These are phyloP conservation scores for Arabis alpina DNA, from an alignment of 345 rosid species.

Conservation along the genomic window DNA sequence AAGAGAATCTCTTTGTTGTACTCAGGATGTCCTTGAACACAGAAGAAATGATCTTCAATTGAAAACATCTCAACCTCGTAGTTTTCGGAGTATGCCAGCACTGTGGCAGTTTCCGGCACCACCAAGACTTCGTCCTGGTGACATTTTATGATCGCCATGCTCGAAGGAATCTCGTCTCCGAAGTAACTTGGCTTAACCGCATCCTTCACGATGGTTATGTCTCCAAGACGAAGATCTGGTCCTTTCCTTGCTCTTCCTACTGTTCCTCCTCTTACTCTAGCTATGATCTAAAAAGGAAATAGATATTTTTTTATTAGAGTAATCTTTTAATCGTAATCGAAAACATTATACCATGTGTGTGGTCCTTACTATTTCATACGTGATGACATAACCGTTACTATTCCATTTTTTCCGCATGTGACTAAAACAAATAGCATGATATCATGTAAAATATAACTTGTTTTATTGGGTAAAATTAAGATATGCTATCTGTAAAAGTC, in stretches of 20 bases:
- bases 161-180: constrained; percentile 51
- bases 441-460: too few relatives aligned
- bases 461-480: too few relatives aligned
- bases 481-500: too few relatives aligned
- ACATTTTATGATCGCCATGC: constrained; percentile 65
- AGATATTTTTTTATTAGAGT: neutral
- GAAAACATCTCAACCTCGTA: constrained; percentile 78
- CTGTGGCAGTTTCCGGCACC: constrained; percentile 65
- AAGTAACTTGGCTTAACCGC: constrained; percentile 41
- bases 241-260: constrained; percentile 74
- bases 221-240: constrained; percentile 74
- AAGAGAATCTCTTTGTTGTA: constrained; percentile 78
- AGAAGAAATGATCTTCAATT: constrained; percentile 65
- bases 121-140: constrained; percentile 92
- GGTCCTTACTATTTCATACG: neutral
- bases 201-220: constrained; percentile 63
- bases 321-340: neutral
- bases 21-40: constrained; percentile 97
- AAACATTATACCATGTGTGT: neutral
- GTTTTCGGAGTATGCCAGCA: constrained; percentile 76
- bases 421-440: too few relatives aligned
- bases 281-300: constrained; percentile 57
- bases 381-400: too few relatives aligned
- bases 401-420: too few relatives aligned
- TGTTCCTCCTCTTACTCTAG: constrained; percentile 83